Conservation (phyloP, 176 grass and related monocot species). For the Elaeis guineensis region DNA sequence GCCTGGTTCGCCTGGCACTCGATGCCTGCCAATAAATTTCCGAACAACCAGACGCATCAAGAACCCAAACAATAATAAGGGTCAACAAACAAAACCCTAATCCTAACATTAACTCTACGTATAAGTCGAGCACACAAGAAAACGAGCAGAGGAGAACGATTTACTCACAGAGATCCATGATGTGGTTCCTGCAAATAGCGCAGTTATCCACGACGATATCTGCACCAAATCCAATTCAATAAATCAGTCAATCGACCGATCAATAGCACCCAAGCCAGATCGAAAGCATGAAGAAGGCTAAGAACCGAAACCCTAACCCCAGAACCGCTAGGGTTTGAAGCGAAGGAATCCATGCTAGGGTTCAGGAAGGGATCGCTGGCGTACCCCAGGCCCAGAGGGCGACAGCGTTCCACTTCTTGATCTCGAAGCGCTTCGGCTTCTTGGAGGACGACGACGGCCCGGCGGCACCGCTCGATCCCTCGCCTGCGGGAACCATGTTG, state of each 20-base stretch:
- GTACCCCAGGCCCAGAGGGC: constrained; percentile 4
- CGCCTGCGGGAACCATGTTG: background rate
- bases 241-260: background rate
- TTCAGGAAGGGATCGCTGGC: background rate
- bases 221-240: constrained; percentile 18
- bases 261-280: background rate
- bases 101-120: background rate
- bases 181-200: constrained; percentile 97
- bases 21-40: constrained; percentile 44
- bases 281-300: background rate
- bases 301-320: constrained; percentile 7
- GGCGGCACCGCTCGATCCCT: background rate
- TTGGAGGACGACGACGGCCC: background rate
- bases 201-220: constrained; percentile 99
- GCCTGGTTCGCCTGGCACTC: constrained; percentile 99
- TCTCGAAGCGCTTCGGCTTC: constrained; percentile 5
- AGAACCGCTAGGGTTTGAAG: background rate
- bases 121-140: background rate
- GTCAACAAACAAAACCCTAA: constrained; percentile 10
- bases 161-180: constrained; percentile 98
- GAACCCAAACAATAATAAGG: no score
- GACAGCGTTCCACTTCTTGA: constrained; percentile 4
- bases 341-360: background rate
- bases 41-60: constrained; percentile 8
- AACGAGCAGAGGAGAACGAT: constrained; percentile 4